phyloP scores from a whole-genome alignment of 495 filamentous ascomycete species.

The Neurospora cerealis region DNA sequence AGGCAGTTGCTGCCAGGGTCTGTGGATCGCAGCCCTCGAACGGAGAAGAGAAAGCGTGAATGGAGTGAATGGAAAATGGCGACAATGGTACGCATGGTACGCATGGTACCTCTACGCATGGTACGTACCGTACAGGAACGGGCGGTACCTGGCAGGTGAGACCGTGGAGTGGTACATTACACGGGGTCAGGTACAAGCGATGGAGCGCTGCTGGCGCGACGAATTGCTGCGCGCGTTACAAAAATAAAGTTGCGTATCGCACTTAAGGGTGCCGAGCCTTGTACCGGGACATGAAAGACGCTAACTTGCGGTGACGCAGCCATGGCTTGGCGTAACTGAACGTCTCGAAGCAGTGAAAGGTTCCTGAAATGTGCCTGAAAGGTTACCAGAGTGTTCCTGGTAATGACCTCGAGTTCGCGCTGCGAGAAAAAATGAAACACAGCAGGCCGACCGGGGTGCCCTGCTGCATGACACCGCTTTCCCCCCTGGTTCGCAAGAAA shows the following conservation, averaged over 20 bases:
- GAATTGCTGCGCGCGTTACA: conserved; percentile 3
- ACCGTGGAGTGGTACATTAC: conserved; percentile 12
- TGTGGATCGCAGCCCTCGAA: conserved; percentile 10
- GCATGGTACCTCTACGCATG: background rate
- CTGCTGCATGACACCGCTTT: conserved; percentile 15
- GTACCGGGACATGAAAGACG: conserved; percentile 10
- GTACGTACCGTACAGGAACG: conserved; percentile 2
- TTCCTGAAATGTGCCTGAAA: conserved; percentile 2
- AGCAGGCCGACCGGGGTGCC: conserved; percentile 13
- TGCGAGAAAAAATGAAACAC: conserved; percentile 24
- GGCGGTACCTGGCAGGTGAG: conserved; percentile 12
- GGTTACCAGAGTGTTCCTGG: background rate
- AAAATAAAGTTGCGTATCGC: conserved; percentile 6
- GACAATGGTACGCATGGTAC: background rate
- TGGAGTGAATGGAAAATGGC: background rate
- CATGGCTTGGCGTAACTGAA: conserved; percentile 19
- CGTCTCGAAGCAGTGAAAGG: conserved; percentile 6
- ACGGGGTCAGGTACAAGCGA: conserved; percentile 8
- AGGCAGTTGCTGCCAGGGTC: conserved; percentile 9
- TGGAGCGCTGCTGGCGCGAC: background rate
- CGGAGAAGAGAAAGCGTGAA: background rate
- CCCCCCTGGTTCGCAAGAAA: conserved; percentile 13
- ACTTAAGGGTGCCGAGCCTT: background rate
- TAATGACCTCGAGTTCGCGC: conserved; percentile 17
- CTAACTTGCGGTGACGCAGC: conserved; percentile 33